Conservation (phyloP, 1,139 yeast genomes). For the Pneumocystis carinii region DNA sequence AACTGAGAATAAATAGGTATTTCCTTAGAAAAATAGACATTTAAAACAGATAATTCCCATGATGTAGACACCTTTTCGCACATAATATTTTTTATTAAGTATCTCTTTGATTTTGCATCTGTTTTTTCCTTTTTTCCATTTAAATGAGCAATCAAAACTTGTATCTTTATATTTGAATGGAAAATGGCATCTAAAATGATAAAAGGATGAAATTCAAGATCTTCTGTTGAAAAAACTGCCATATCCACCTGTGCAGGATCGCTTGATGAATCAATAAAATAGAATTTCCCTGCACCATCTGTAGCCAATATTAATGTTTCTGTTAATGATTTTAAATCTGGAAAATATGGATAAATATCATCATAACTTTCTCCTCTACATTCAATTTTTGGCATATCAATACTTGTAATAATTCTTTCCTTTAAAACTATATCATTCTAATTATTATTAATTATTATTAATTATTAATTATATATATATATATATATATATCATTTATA, state of each 20-base stretch:
- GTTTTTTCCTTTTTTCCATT: not conserved
- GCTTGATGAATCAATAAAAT: not conserved
- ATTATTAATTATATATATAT: no score
- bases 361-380: not conserved
- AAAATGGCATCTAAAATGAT: not conserved
- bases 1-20: not conserved
- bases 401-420: not conserved
- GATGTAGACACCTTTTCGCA: not conserved
- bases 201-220: not conserved
- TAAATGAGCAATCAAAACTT: not conserved
- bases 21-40: not conserved
- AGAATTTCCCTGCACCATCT: not conserved
- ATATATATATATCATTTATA: not conserved
- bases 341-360: conserved; percentile 1
- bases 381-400: not conserved
- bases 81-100: not conserved
- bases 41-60: not conserved
- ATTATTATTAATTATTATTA: not conserved
- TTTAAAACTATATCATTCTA: not conserved
- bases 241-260: not conserved
- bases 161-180: not conserved
- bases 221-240: not conserved
- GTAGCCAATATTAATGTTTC: not conserved
- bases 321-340: not conserved
- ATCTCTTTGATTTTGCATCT: not conserved